Evolutionary conservation across 306 rosid genomes (phyloP).

Genomic region (Rosa rugosa): DNA sequence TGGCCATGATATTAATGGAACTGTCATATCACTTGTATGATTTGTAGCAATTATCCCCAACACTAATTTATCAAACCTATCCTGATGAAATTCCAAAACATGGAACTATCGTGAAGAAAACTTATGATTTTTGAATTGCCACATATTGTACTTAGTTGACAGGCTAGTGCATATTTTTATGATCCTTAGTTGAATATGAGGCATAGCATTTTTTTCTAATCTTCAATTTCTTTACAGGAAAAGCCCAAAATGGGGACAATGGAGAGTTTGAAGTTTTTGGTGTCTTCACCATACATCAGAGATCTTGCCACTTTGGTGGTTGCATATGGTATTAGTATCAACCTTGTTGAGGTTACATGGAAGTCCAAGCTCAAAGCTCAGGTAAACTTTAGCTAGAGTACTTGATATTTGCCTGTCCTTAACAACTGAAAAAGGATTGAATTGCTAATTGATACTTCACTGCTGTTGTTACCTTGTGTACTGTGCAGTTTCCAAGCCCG

Average conservation of each 20-base stretch:
- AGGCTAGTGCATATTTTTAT: not conserved
- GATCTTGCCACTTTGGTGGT: slow-evolving; percentile 97
- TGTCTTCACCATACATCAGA: slow-evolving; percentile 85
- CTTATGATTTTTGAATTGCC: not conserved
- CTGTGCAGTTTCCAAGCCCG: slow-evolving; percentile 91
- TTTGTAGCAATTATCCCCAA: not conserved
- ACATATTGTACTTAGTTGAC: not conserved
- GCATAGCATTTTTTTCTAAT: slow-evolving; percentile 12
- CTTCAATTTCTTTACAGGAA: slow-evolving; percentile 48
- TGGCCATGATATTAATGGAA: not conserved
- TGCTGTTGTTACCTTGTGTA: slow-evolving; percentile 1
- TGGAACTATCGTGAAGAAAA: not conserved
- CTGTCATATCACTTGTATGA: not conserved
- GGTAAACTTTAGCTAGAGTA: slow-evolving; percentile 39
- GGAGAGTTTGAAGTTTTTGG: slow-evolving; percentile 98
- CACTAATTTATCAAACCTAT: not conserved
- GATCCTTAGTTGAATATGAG: not conserved
- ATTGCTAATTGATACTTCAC: not conserved
- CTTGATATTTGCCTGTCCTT: slow-evolving; percentile 16
- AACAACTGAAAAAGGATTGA: not conserved
- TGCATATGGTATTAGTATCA: slow-evolving; percentile 91
- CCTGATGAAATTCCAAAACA: not conserved
- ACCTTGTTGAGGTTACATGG: slow-evolving; percentile 97
- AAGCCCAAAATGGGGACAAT: slow-evolving; percentile 92
- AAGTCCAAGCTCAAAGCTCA: slow-evolving; percentile 98